phyloP scores from a whole-genome alignment of 345 rosid species.

The Trapa bicornis region DNA sequence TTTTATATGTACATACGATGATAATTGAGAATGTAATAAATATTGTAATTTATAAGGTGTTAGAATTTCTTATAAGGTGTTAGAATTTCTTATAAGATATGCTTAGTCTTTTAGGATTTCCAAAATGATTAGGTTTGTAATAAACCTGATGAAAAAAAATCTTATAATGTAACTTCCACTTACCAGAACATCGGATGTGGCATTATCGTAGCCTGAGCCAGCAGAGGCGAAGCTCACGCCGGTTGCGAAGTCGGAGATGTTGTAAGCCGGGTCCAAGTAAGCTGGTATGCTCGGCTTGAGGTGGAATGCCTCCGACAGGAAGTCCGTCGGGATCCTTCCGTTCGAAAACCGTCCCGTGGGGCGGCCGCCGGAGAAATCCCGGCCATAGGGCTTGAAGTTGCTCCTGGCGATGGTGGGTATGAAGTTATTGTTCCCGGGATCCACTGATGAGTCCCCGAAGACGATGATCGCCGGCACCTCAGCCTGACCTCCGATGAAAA shows the following conservation, averaged over 20 bases:
- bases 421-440: conserved; percentile 51
- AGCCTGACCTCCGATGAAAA: conserved; percentile 12
- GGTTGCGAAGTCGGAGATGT: conserved; percentile 41
- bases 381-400: conserved; percentile 52
- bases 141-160: too few relatives aligned
- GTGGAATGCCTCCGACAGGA: conserved; percentile 41
- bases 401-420: conserved; percentile 37
- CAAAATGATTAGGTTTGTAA: too few relatives aligned
- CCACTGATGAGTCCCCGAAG: conserved; percentile 59
- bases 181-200: conserved; percentile 46
- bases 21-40: too few relatives aligned
- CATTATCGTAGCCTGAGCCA: conserved; percentile 46
- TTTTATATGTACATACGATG: too few relatives aligned
- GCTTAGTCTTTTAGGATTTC: too few relatives aligned
- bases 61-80: too few relatives aligned
- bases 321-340: conserved; percentile 44
- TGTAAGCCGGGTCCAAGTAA: conserved; percentile 40
- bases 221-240: conserved; percentile 65
- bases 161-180: conserved; percentile 7
- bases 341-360: conserved; percentile 55
- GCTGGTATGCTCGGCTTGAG: conserved; percentile 44
- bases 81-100: too few relatives aligned
- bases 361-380: conserved; percentile 35
- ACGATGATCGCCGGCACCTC: conserved; percentile 45
- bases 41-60: too few relatives aligned